A percentile compares a stretch with the other conserved stretches of the same genome.
These are phyloP conservation scores for Centaurea solstitialis DNA, from an alignment of 129 eudicot species.

Conservation along the genomic window DNA sequence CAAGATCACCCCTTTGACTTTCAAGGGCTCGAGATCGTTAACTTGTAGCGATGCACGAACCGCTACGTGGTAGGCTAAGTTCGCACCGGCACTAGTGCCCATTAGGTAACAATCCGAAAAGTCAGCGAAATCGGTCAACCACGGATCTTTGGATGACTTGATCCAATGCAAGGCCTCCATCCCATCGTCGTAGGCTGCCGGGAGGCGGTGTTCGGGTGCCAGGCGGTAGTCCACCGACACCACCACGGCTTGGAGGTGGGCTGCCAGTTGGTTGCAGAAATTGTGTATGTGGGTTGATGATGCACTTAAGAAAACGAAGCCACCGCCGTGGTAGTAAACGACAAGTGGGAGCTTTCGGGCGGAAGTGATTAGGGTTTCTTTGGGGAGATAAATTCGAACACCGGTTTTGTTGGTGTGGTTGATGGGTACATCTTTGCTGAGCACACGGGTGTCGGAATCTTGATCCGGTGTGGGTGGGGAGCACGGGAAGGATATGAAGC, in stretches of 20 bases:
- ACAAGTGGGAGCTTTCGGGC: slow-evolving; percentile 29
- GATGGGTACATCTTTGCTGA: slow-evolving; percentile 43
- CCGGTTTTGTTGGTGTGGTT: slow-evolving; percentile 33
- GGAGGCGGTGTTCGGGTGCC: slow-evolving; percentile 66
- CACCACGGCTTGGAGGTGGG: slow-evolving; percentile 33
- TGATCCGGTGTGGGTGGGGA: slow-evolving; percentile 10
- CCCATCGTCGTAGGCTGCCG: slow-evolving; percentile 62
- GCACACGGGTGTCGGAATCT: not conserved
- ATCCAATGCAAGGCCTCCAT: slow-evolving; percentile 48
- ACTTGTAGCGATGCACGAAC: slow-evolving; percentile 26
- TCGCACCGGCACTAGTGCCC: slow-evolving; percentile 64
- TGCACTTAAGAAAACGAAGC: slow-evolving; percentile 44
- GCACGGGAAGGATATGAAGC: not conserved
- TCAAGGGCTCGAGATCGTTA: slow-evolving; percentile 36
- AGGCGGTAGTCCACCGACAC: slow-evolving; percentile 55
- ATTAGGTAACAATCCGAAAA: slow-evolving; percentile 28
- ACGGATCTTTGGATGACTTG: slow-evolving; percentile 27
- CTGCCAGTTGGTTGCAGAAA: slow-evolving; percentile 36
- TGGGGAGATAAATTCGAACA: slow-evolving; percentile 41
- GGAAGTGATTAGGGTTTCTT: not conserved
- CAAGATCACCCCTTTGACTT: slow-evolving; percentile 46
- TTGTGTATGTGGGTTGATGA: slow-evolving; percentile 20
- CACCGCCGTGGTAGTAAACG: slow-evolving; percentile 53
- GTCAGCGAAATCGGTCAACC: slow-evolving; percentile 49
- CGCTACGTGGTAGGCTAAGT: slow-evolving; percentile 57